phyloP scores from a whole-genome alignment of 1,139 yeast species.

The Barnettozyma hawaiiensis region DNA sequence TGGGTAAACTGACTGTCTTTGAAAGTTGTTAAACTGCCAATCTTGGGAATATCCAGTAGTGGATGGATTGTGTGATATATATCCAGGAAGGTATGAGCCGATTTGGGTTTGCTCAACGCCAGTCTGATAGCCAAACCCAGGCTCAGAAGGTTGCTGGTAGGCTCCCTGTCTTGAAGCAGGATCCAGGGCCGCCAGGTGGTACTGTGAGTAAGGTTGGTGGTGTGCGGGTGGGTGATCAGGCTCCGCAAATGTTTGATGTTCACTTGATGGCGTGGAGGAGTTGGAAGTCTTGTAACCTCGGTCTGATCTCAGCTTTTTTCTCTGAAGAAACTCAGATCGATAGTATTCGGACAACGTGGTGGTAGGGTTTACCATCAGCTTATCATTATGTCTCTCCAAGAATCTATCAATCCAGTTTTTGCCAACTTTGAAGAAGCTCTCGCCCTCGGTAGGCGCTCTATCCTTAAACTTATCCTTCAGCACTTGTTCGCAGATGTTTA shows the following conservation, averaged over 20 bases:
- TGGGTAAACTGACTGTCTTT: constrained; percentile 7
- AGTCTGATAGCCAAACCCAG: constrained; percentile 12
- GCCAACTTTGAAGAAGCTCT: constrained; percentile 23
- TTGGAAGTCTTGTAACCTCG: constrained; percentile 15
- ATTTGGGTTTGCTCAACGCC: constrained; percentile 11
- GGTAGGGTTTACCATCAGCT: constrained; percentile 19
- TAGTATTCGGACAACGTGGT: constrained; percentile 24
- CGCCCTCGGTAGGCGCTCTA: constrained; percentile 11
- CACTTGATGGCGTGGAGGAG: constrained; percentile 10
- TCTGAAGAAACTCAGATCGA: constrained; percentile 24
- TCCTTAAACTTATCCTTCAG: constrained; percentile 20
- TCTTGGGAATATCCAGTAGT: constrained; percentile 8
- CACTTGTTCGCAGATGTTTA: constrained; percentile 21
- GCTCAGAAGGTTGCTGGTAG: constrained; percentile 9
- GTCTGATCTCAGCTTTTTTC: constrained; percentile 21
- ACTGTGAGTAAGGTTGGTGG: constrained; percentile 4
- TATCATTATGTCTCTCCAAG: constrained; percentile 25
- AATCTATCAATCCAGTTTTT: constrained; percentile 27
- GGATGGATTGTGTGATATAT: constrained; percentile 3
- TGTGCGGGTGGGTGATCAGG: constrained; percentile 2
- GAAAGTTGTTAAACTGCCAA: constrained; percentile 9
- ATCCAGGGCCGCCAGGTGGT: constrained; percentile 5
- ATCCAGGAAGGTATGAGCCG: constrained; percentile 8
- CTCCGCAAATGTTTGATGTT: constrained; percentile 3
- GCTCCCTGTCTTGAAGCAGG: constrained; percentile 6